Base-by-base conservation (phyloP, 1,139 yeast species). In the Ashbya aceris region DNA sequence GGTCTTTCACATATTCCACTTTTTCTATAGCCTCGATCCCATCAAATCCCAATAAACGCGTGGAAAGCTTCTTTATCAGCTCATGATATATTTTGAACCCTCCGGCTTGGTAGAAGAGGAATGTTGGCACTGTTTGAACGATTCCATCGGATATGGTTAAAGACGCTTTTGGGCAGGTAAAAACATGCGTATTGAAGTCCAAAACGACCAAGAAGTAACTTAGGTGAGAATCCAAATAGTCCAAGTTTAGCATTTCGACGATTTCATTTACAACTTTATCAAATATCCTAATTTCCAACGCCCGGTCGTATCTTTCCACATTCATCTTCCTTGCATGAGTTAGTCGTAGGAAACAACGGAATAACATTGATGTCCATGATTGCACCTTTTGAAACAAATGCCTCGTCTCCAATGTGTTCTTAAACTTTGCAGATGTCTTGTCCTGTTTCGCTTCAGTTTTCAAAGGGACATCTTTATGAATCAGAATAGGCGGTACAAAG, bases 391-490 rank as follows among this genome's bases (percentile, higher is more conserved):
- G 69, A 37, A 69, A 61, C 34, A 78, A 65, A 45, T 68, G 68
- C 43, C 86, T 69, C 14, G 79, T 56, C 49, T 79, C 78, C 1
- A 75, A 60, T 0, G 81, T 63, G 51, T 82, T 83, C 51, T 81
- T 82, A 61, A 68, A 77, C 47, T 74, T 73, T 1, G 81, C 74
- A 36, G 72, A 69, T 4, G 74, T 69, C 8, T 67, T 68, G 30
- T 69, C 71, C 42, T 57, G 62, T 41, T 63, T 63, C 20, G 58
- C 52, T n/a, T 60, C 64, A 40, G 60, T 53, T 34, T 63, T 50
- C 35, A 43, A 33, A 2, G 61, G 61, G 12, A 54, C 55, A 3
- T 45, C 42, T 2, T 55, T 54, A 40, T 58, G 54, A n/a, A 65
- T 61, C 33, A 59, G 55, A 10, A 66, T 44, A 5, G 70, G 69